These are phyloP conservation scores for Barnettozyma californica DNA, from an alignment of 805 yeast genomes.

Conservation along the genomic window DNA sequence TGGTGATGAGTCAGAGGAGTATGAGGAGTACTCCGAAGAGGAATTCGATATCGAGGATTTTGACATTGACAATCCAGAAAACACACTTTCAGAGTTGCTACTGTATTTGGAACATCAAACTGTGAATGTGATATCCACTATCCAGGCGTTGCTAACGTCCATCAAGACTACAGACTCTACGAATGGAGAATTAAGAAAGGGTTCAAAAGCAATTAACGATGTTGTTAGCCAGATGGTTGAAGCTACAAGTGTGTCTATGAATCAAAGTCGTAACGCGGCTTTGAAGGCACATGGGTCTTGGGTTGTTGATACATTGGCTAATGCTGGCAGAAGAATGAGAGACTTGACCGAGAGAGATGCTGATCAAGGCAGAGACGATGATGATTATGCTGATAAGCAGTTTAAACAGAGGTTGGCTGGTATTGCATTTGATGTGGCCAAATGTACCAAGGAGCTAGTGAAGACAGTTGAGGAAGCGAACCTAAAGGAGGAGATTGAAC, in stretches of 20 bases:
- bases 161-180: constrained; percentile 75
- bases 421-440: constrained; percentile 92
- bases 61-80: constrained; percentile 83
- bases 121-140: constrained; percentile 83
- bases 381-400: constrained; percentile 76
- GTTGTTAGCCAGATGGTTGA: constrained; percentile 85
- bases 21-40: constrained; percentile 9
- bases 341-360: constrained; percentile 43
- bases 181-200: constrained; percentile 64
- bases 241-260: constrained; percentile 84
- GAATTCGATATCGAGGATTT: constrained; percentile 69
- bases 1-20: constrained; percentile 6
- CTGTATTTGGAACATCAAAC: constrained; percentile 90
- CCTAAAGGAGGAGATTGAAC: constrained; percentile 77
- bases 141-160: constrained; percentile 73
- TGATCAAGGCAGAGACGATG: constrained; percentile 37
- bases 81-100: constrained; percentile 77
- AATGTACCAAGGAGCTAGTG: constrained; percentile 91
- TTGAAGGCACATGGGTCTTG: constrained; percentile 87
- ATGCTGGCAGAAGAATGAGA: constrained; percentile 81
- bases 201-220: constrained; percentile 68
- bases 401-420: constrained; percentile 94
- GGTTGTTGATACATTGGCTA: constrained; percentile 82
- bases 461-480: constrained; percentile 95
- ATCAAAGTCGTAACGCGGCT: constrained; percentile 77